These are phyloP conservation scores for Torulaspora globosa DNA, from an alignment of 1,139 yeast species.

Conservation along the genomic window DNA sequence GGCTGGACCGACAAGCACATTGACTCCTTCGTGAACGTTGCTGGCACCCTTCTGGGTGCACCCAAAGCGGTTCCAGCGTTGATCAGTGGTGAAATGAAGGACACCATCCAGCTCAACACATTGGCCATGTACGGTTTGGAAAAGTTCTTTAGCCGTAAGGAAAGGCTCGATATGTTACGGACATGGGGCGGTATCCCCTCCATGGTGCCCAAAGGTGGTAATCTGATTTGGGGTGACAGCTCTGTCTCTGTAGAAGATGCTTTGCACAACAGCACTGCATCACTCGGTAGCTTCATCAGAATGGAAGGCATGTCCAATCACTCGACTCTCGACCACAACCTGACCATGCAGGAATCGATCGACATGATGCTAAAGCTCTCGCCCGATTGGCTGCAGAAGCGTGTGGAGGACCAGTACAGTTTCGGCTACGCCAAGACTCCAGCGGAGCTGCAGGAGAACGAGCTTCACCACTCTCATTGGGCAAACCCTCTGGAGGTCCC, in stretches of 20 bases:
- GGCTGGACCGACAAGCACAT: conserved; percentile 83
- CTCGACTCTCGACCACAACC: conserved; percentile 48
- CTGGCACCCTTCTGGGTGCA: conserved; percentile 86
- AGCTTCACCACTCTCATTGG: conserved; percentile 76
- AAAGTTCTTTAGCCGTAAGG: conserved; percentile 84
- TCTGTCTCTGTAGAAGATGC: conserved; percentile 52
- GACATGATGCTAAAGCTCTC: conserved; percentile 60
- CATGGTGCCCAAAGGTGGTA: conserved; percentile 96
- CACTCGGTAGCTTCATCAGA: conserved; percentile 72
- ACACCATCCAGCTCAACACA: conserved; percentile 89
- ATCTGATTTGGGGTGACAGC: conserved; percentile 76
- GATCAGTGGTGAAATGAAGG: conserved; percentile 95
- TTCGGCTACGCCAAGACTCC: conserved; percentile 65
- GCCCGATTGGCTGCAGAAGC: conserved; percentile 68
- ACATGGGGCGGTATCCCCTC: conserved; percentile 92
- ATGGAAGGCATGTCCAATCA: conserved; percentile 44
- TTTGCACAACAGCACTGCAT: conserved; percentile 35
- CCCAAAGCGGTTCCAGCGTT: conserved; percentile 92
- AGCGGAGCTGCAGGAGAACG: conserved; percentile 58
- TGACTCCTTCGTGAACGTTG: conserved; percentile 75
- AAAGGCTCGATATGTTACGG: conserved; percentile 77
- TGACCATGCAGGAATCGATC: conserved; percentile 64
- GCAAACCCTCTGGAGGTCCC: conserved; percentile 87
- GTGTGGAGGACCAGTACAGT: conserved; percentile 70
- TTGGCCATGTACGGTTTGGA: conserved; percentile 92